Conservation (phyloP, 208 protist species). For the Wallacemonas rigidus region DNA sequence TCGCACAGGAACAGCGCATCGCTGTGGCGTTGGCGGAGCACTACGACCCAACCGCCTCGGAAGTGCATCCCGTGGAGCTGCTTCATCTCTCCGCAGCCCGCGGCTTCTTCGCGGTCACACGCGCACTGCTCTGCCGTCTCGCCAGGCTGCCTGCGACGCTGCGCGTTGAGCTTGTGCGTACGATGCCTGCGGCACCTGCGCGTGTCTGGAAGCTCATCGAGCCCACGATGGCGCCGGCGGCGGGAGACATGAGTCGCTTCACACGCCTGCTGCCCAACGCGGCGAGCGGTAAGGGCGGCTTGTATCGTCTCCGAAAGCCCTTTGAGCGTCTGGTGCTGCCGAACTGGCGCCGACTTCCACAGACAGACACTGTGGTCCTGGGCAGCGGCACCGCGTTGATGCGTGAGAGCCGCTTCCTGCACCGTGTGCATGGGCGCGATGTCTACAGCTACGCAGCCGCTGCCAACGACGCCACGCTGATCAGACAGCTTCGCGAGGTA, state of each 20-base stretch:
- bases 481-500: conserved; percentile 22
- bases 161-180: conserved; percentile 41
- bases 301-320: conserved; percentile 42
- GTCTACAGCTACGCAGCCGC: conserved; percentile 77
- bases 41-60: conserved; percentile 36
- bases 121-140: conserved; percentile 38
- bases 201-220: conserved; percentile 40
- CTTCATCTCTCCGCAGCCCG: conserved; percentile 63
- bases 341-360: conserved; percentile 19
- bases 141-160: conserved; percentile 34
- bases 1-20: conserved; percentile 24
- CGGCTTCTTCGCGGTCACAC: conserved; percentile 46
- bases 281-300: conserved; percentile 32
- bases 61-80: conserved; percentile 61
- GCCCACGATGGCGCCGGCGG: conserved; percentile 40
- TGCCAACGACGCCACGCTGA: conserved; percentile 26
- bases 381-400: background rate
- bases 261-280: conserved; percentile 34
- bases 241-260: conserved; percentile 3
- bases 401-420: conserved; percentile 23
- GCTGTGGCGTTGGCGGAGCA: conserved; percentile 33
- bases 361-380: background rate
- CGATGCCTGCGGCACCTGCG: conserved; percentile 40
- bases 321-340: conserved; percentile 57
- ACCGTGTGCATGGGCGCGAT: conserved; percentile 63